Percentiles rank a stretch among this genome's conserved stretches.
These are phyloP conservation scores for Globisporangium mamillatum DNA, from an alignment of 352 stramenopile genomes.

Conservation along the genomic window DNA sequence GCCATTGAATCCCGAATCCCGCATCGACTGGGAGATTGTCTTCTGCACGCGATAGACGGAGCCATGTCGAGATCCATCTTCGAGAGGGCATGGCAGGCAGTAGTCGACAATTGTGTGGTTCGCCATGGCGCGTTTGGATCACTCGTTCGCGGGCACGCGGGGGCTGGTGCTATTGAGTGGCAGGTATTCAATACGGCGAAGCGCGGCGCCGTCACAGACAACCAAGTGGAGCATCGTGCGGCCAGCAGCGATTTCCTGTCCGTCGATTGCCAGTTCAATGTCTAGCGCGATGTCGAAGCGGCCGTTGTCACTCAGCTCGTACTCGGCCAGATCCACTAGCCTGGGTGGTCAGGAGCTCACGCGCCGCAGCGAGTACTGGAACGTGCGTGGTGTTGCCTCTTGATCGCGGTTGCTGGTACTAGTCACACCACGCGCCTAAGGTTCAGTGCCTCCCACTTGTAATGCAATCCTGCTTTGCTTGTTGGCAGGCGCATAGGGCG, in stretches of 20 bases:
- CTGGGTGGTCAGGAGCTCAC: constrained; percentile 19
- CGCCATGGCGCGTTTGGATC: constrained; percentile 44
- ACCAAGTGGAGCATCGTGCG: constrained; percentile 51
- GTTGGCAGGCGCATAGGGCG: too few relatives aligned
- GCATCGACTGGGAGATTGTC: constrained; percentile 17
- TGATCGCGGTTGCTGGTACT: background rate
- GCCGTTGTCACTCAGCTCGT: constrained; percentile 32
- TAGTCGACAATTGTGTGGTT: constrained; percentile 50
- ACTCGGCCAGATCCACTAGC: constrained; percentile 38
- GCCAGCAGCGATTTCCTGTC: constrained; percentile 20
- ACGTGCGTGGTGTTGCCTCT: background rate
- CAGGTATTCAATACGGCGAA: constrained; percentile 16
- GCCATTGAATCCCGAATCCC: constrained; percentile 7
- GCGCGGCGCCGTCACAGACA: constrained; percentile 32
- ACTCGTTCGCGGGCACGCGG: constrained; percentile 12
- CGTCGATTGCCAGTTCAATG: constrained; percentile 36
- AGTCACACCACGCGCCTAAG: background rate
- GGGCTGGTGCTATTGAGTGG: background rate
- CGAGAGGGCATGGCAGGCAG: constrained; percentile 45
- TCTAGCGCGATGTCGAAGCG: constrained; percentile 42
- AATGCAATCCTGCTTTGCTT: too few relatives aligned
- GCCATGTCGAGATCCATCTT: constrained; percentile 30
- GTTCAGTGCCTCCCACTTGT: too few relatives aligned
- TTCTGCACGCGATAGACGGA: constrained; percentile 40
- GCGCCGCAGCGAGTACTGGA: constrained; percentile 25